A percentile compares a stretch with the other conserved stretches of the same genome.
Evolutionary conservation across 192 early-diverging fungal genomes (phyloP).

Genomic region (Umbelopsis sp.): DNA sequence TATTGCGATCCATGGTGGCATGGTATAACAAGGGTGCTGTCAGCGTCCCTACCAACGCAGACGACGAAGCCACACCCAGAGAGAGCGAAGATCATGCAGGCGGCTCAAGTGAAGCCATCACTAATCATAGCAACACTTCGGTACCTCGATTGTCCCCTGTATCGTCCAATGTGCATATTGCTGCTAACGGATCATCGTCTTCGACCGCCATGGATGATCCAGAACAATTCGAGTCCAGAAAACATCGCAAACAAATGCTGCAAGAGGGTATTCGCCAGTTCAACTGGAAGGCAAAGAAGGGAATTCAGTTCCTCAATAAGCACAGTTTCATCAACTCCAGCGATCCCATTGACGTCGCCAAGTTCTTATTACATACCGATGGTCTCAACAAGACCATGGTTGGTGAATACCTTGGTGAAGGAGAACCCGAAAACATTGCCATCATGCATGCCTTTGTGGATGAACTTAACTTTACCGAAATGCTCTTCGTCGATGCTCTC

Average conservation of each 20-base stretch:
- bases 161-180: constrained; percentile 21
- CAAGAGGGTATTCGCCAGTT: constrained; percentile 79
- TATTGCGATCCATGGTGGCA: constrained; percentile 66
- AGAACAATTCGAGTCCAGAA: constrained; percentile 78
- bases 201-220: constrained; percentile 73
- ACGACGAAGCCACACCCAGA: constrained; percentile 32
- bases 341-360: constrained; percentile 74
- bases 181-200: not conserved
- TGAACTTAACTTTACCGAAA: constrained; percentile 74
- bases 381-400: constrained; percentile 86
- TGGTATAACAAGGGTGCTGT: constrained; percentile 60
- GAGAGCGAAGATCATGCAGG: constrained; percentile 35
- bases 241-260: constrained; percentile 84
- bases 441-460: constrained; percentile 99
- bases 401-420: constrained; percentile 94
- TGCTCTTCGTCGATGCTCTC: constrained; percentile 80
- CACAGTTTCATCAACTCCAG: constrained; percentile 63
- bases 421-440: constrained; percentile 87
- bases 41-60: constrained; percentile 25
- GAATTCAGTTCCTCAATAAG: constrained; percentile 73
- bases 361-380: constrained; percentile 74
- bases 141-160: constrained; percentile 31
- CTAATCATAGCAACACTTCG: constrained; percentile 25
- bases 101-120: constrained; percentile 5
- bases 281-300: constrained; percentile 90